These are phyloP conservation scores for Heliamphora exappendiculata DNA, from an alignment of 148 eudicot species.

Conservation along the genomic window DNA sequence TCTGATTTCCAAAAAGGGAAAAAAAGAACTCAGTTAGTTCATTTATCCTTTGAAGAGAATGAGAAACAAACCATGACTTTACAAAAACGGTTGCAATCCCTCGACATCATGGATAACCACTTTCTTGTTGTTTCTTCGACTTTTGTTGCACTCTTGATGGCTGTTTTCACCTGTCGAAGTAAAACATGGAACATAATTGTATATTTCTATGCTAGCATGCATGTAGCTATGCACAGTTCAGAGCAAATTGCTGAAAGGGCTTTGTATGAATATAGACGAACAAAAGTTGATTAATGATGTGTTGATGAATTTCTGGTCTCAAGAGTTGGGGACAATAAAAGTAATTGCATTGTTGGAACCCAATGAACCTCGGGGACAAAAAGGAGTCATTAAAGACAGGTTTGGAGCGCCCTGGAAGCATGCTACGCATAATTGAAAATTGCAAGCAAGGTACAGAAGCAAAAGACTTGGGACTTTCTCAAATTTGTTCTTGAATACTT, in stretches of 20 bases:
- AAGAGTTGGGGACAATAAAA: neutral
- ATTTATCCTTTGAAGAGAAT: neutral
- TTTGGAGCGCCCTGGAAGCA: too few species aligned
- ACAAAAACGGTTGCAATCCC: constrained; percentile 88
- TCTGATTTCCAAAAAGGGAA: neutral
- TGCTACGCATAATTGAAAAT: too few species aligned
- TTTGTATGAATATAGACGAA: neutral
- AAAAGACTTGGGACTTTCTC: too few species aligned
- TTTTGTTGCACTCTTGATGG: constrained; percentile 59
- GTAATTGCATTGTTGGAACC: neutral
- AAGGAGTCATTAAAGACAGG: too few species aligned
- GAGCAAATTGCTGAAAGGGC: too few species aligned
- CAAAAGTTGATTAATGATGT: neutral
- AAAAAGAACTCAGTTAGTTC: neutral
- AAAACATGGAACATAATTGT: neutral
- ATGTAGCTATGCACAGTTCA: neutral
- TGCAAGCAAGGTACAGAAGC: too few species aligned
- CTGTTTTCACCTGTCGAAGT: constrained; percentile 43
- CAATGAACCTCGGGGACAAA: too few species aligned
- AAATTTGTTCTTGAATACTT: too few species aligned
- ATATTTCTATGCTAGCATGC: neutral
- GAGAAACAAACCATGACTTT: constrained; percentile 69
- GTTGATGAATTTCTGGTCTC: neutral
- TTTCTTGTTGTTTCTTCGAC: constrained; percentile 60
- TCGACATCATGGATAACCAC: constrained; percentile 67